Percentiles rank a stretch among this genome's conserved stretches.
These are phyloP conservation scores for Sherardia arvensis DNA, from an alignment of 257 asterid species.

Conservation along the genomic window DNA sequence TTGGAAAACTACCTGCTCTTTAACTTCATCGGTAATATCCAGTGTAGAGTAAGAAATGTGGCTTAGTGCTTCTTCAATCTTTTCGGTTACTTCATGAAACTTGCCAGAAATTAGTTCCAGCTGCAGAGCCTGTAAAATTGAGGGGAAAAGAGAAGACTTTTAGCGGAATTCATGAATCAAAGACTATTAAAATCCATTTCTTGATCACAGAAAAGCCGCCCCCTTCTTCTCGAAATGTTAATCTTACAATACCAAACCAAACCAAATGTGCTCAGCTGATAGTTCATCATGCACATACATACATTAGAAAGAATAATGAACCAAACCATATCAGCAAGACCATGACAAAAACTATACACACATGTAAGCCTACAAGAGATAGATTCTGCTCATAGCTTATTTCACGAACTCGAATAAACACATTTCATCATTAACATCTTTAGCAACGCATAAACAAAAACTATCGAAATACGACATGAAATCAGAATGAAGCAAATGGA, in stretches of 20 bases:
- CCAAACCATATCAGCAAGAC: background rate
- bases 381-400: background rate
- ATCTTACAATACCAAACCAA: no score
- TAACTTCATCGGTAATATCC: constrained; percentile 77
- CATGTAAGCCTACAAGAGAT: background rate
- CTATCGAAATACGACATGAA: background rate
- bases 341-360: background rate
- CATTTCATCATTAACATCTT: background rate
- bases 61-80: constrained; percentile 67
- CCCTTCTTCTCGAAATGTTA: no score
- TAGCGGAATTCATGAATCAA: background rate
- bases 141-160: background rate
- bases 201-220: background rate
- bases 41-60: constrained; percentile 62
- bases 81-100: constrained; percentile 51
- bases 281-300: background rate
- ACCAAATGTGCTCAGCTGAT: background rate
- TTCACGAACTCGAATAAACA: background rate
- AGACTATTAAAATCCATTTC: background rate
- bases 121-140: constrained; percentile 60
- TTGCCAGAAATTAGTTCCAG: constrained; percentile 48
- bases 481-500: background rate
- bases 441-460: background rate
- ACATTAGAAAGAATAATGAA: background rate
- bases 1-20: constrained; percentile 65